phyloP scores from a whole-genome alignment of 352 stramenopile genomes.

The Pythium aristosporum region DNA sequence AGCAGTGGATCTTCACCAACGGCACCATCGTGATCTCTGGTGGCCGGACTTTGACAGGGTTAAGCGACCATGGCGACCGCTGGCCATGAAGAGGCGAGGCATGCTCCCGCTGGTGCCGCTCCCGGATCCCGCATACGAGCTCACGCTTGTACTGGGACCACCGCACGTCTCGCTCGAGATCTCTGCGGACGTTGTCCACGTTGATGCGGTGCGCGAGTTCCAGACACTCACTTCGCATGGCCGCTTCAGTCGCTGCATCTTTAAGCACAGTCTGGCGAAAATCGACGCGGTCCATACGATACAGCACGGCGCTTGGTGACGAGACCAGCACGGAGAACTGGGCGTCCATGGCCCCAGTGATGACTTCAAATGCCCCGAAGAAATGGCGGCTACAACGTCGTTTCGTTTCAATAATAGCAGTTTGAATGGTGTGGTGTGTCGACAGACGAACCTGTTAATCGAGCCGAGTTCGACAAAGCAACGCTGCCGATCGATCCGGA shows the following conservation, averaged over 20 bases:
- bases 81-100: constrained; percentile 38
- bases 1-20: constrained; percentile 13
- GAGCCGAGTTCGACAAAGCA: constrained; percentile 60
- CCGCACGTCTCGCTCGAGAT: constrained; percentile 43
- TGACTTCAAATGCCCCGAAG: constrained; percentile 60
- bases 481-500: constrained; percentile 19
- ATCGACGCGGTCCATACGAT: constrained; percentile 65
- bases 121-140: constrained; percentile 37
- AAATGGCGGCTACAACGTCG: constrained; percentile 43
- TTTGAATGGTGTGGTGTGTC: neutral
- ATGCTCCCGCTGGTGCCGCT: constrained; percentile 39
- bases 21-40: constrained; percentile 10
- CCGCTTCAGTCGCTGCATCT: constrained; percentile 44
- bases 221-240: constrained; percentile 42
- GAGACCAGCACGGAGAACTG: constrained; percentile 61
- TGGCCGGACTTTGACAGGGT: constrained; percentile 1
- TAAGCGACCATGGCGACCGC: constrained; percentile 24
- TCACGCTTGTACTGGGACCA: constrained; percentile 59
- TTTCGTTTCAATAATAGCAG: neutral
- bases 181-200: constrained; percentile 36
- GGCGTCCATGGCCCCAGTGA: constrained; percentile 36
- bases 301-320: constrained; percentile 57
- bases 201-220: constrained; percentile 42
- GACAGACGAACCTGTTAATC: constrained; percentile 37
- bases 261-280: constrained; percentile 68